Conservation (phyloP, 2,329 filamentous ascomycete species). For the Graphilbum ipis-grandicollis region DNA sequence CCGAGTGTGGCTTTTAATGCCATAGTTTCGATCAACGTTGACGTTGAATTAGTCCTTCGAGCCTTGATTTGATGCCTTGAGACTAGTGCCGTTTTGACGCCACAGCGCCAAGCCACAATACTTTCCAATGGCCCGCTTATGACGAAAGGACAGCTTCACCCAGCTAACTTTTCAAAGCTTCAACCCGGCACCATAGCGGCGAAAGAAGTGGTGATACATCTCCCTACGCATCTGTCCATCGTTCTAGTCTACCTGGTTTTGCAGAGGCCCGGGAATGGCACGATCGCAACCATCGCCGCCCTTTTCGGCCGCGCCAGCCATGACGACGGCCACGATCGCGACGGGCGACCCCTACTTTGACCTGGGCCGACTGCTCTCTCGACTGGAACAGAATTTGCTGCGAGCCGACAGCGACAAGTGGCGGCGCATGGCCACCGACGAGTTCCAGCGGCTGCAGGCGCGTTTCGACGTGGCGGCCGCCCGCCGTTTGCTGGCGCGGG, state of each 20-base stretch:
- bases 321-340: slow-evolving; percentile 1
- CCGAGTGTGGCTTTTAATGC: too few relatives aligned
- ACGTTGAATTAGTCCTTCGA: too few relatives aligned
- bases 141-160: too few relatives aligned
- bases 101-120: not conserved
- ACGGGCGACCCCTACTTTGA: slow-evolving; percentile 24
- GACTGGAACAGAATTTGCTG: slow-evolving; percentile 48
- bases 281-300: slow-evolving; percentile 1
- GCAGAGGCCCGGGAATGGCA: slow-evolving; percentile 1
- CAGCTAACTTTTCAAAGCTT: too few relatives aligned
- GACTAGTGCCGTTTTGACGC: too few relatives aligned
- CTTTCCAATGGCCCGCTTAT: too few relatives aligned
- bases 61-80: too few relatives aligned
- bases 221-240: not conserved
- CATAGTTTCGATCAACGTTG: too few relatives aligned
- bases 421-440: slow-evolving; percentile 37
- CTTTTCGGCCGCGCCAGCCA: not conserved
- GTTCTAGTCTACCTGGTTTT: not conserved
- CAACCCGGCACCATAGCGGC: too few relatives aligned
- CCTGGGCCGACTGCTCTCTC: slow-evolving; percentile 45
- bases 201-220: too few relatives aligned
- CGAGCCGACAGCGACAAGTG: slow-evolving; percentile 42
- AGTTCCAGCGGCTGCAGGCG: slow-evolving; percentile 47
- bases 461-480: slow-evolving; percentile 55
- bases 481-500: slow-evolving; percentile 45